phyloP scores from a whole-genome alignment of 257 asterid genomes.

The Solanum ahanhuiri region DNA sequence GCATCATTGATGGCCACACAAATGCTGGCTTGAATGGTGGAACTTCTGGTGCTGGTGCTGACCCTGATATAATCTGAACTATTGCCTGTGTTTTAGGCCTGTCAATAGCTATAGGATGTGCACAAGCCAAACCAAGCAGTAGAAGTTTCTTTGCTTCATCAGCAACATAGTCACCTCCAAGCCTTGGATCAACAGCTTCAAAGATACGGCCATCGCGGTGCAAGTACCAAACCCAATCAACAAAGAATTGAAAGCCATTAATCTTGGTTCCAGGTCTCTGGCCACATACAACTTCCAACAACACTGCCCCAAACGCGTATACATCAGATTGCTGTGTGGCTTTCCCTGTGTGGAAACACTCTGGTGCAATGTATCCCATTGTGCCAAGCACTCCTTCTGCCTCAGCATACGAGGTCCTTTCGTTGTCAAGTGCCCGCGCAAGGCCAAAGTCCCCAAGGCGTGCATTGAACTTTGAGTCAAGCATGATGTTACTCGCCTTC shows the following conservation, averaged over 20 bases:
- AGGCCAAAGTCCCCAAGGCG: constrained; percentile 94
- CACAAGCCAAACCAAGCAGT: too few relatives aligned
- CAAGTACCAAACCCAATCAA: too few relatives aligned
- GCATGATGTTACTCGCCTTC: constrained; percentile 90
- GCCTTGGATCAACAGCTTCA: too few relatives aligned
- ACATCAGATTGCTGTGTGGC: constrained; percentile 79
- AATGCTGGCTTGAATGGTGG: too few relatives aligned
- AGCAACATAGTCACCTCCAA: too few relatives aligned
- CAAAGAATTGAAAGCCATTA: constrained; percentile 35
- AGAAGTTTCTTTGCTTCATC: too few relatives aligned
- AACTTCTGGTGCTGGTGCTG: too few relatives aligned
- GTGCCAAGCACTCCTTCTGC: constrained; percentile 82
- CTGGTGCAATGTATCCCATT: constrained; percentile 87
- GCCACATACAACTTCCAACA: constrained; percentile 67
- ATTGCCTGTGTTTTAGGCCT: too few relatives aligned
- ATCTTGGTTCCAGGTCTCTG: constrained; percentile 55
- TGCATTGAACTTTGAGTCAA: constrained; percentile 66
- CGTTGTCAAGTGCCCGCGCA: constrained; percentile 80
- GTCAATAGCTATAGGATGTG: too few relatives aligned
- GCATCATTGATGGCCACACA: too few relatives aligned
- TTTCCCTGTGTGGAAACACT: constrained; percentile 82
- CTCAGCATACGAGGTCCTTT: constrained; percentile 62
- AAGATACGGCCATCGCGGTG: too few relatives aligned
- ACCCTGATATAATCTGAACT: too few relatives aligned
- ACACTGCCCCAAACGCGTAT: constrained; percentile 72